phyloP scores from a whole-genome alignment of 345 rosid genomes.

The Conringia planisiliqua region DNA sequence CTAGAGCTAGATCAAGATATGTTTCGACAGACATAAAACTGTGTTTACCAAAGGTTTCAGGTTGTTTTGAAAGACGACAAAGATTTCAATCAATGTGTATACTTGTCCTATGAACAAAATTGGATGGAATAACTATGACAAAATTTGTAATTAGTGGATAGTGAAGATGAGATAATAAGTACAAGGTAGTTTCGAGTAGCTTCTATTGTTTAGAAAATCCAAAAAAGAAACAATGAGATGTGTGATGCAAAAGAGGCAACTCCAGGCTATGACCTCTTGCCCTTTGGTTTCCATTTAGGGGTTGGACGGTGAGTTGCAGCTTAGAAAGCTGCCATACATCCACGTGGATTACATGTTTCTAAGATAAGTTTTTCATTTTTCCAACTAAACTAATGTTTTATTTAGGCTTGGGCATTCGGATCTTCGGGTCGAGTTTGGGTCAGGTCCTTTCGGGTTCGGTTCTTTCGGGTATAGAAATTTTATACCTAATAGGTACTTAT shows the following conservation, averaged over 20 bases:
- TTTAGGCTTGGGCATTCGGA: no score
- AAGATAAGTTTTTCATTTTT: background rate
- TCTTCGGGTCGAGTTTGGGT: no score
- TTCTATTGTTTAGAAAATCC: constrained; percentile 1
- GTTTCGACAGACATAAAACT: background rate
- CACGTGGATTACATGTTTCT: constrained; percentile 21
- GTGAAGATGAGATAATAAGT: background rate
- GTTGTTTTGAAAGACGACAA: background rate
- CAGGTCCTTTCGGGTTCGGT: no score
- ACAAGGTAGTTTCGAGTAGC: constrained; percentile 17
- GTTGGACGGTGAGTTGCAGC: constrained; percentile 24
- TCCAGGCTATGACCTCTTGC: background rate
- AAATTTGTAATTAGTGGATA: background rate
- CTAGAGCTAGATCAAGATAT: background rate
- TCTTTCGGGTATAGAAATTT: no score
- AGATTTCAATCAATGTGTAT: background rate
- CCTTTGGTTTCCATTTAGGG: constrained; percentile 13
- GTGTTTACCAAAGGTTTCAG: background rate
- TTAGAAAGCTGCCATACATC: constrained; percentile 10
- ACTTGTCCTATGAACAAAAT: background rate
- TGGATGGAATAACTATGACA: background rate
- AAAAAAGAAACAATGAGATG: constrained; percentile 3
- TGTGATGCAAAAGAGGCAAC: constrained; percentile 10
- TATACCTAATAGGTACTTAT: no score
- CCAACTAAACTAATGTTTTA: background rate